Evolutionary conservation across 306 rosid genomes (phyloP), one percentile per base, ranked within the genome.

Genomic region (Trifolium fragiferum): DNA sequence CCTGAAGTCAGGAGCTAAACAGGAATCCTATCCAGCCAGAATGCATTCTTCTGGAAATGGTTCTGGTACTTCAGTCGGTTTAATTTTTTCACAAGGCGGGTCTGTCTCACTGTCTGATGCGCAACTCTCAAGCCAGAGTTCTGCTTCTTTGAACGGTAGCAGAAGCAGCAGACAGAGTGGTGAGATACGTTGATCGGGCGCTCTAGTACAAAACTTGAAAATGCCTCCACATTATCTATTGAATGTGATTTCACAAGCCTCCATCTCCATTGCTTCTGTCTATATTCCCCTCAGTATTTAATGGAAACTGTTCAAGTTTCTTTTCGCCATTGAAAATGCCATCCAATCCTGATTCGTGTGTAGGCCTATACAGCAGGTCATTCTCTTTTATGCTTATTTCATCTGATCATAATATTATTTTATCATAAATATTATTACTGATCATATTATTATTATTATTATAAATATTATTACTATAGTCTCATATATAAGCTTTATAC

Each of bases 11-110:
- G 84, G 82, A 49, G 61, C 88, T 47, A 80, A 70, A 69, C 85
- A 6, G 83, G 96, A 90, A 70, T 74, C 89, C 49, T 85, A 76
- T 64, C 73, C 93, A 21, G 53, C 85, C 25, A 81, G 89, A 81
- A 70, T 85, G 85, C 89, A 87, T 67, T 81, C 90, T 16, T 66
- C 93, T 70, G 93, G 87, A 76, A 88, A 83, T 74, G 78, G 81
- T 20, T 78, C 90, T 43, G 80, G 85, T 77, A 79, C 71, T 80
- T 70, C 94, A 71, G 92, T 81, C 13, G 85, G 89, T 76, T 71
- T 90, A 79, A 88, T 87, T 65, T 87, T 86, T 76, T 83, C 96
- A 25, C 93, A 87, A 75, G 84, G 87, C 16, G 92, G 87, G 37
- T 62, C 91, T 25, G 85, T 76, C 79, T 81, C 89, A 12, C 87